phyloP scores from a whole-genome alignment of 352 stramenopile species.

The Phytophthora aleatoria region DNA sequence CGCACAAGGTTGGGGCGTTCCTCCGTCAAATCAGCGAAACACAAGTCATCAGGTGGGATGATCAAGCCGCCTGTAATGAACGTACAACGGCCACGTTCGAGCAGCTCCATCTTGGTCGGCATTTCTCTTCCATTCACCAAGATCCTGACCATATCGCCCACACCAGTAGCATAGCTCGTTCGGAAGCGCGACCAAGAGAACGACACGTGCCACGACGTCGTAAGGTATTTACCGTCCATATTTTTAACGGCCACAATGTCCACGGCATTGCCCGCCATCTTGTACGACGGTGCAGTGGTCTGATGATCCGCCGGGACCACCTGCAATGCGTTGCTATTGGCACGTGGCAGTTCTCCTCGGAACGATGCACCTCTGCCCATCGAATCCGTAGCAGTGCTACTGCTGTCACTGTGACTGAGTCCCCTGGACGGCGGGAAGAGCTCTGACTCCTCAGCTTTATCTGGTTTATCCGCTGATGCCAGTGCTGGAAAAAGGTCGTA shows the following conservation, averaged over 20 bases:
- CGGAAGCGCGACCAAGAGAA: conserved; percentile 80
- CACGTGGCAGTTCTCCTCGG: conserved; percentile 9
- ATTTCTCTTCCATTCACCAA: conserved; percentile 81
- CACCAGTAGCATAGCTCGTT: conserved; percentile 57
- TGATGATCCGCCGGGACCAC: conserved; percentile 10
- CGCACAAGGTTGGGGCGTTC: conserved; percentile 67
- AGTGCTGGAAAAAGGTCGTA: conserved; percentile 53
- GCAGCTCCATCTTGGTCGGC: conserved; percentile 75
- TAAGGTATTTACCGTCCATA: conserved; percentile 58
- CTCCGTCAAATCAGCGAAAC: conserved; percentile 65
- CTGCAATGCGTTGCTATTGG: conserved; percentile 23
- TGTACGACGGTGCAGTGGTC: conserved; percentile 47
- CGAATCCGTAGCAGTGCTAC: conserved; percentile 16
- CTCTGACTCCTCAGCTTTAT: conserved; percentile 28
- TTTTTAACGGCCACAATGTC: conserved; percentile 81
- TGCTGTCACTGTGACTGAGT: conserved; percentile 23
- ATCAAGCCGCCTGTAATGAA: conserved; percentile 71
- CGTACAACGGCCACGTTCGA: conserved; percentile 64
- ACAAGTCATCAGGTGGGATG: conserved; percentile 58
- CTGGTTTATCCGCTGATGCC: conserved; percentile 19
- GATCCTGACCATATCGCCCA: conserved; percentile 76
- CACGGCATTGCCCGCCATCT: conserved; percentile 76
- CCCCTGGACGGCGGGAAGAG: conserved; percentile 33
- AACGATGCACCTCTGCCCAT: conserved; percentile 18
- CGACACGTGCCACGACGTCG: conserved; percentile 76